Percentiles rank a stretch among this genome's conserved stretches.
Evolutionary conservation across 2,329 filamentous ascomycete genomes (phyloP).

Genomic region (Cercospora citrullina): DNA sequence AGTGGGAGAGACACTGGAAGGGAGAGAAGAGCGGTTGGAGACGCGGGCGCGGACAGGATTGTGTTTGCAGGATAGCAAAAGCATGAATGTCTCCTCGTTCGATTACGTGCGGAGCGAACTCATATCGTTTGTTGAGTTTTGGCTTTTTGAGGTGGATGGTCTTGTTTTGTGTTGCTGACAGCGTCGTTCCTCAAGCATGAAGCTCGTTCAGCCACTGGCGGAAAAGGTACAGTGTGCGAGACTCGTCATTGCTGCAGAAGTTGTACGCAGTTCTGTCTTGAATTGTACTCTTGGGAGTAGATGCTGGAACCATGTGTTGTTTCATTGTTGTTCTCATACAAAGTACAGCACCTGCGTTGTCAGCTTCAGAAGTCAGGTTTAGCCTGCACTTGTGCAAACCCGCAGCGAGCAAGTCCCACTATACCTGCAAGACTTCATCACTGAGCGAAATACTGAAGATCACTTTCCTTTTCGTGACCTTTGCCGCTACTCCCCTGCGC

Average conservation of each 20-base stretch:
- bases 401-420: not conserved
- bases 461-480: not conserved
- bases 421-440: not conserved
- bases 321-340: not conserved
- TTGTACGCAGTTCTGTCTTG: not conserved
- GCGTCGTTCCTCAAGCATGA: not conserved
- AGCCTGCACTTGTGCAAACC: not conserved
- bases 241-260: not conserved
- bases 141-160: not conserved
- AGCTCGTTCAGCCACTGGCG: not conserved
- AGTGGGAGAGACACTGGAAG: not conserved
- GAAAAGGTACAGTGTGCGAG: not conserved
- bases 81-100: not conserved
- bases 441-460: not conserved
- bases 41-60: not conserved
- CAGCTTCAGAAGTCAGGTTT: not conserved
- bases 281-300: not conserved
- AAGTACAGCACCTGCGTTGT: not conserved
- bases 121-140: not conserved
- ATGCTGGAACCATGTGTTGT: not conserved
- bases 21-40: not conserved
- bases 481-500: not conserved
- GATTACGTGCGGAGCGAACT: not conserved
- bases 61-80: not conserved
- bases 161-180: not conserved